Percentiles rank a stretch among this genome's conserved stretches.
These are phyloP conservation scores for Gossypium mustelinum DNA, from an alignment of 345 rosid species.

Conservation along the genomic window DNA sequence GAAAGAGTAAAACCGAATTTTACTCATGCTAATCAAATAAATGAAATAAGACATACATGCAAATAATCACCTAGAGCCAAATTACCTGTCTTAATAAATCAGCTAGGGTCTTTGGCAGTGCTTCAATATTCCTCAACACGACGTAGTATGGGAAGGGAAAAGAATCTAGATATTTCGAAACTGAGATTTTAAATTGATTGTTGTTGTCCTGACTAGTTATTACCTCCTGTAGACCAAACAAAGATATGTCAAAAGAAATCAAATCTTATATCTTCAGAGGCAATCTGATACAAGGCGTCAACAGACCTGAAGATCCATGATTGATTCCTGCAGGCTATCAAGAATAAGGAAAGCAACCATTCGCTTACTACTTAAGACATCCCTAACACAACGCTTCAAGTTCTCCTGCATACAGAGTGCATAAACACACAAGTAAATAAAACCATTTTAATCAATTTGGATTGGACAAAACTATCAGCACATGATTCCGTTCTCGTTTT, in stretches of 20 bases:
- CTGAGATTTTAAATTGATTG: conserved; percentile 21
- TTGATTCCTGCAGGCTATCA: conserved; percentile 65
- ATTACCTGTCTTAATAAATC: conserved; percentile 88
- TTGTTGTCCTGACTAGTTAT: conserved; percentile 33
- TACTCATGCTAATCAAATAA: background rate
- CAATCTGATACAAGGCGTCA: background rate
- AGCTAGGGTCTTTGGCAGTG: conserved; percentile 80
- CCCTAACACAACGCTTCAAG: conserved; percentile 67
- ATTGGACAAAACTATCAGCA: background rate
- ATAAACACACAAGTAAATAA: background rate
- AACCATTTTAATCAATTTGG: background rate
- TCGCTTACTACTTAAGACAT: conserved; percentile 64
- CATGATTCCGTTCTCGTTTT: background rate
- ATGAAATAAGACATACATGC: background rate
- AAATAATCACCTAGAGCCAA: background rate
- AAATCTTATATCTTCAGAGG: background rate
- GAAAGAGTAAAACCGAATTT: background rate
- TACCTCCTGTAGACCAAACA: conserved; percentile 44
- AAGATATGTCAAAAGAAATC: background rate
- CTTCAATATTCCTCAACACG: conserved; percentile 71
- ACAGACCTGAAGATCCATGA: conserved; percentile 60
- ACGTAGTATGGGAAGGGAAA: conserved; percentile 91
- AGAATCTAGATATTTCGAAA: conserved; percentile 64
- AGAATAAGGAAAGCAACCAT: conserved; percentile 90
- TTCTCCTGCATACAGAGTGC: conserved; percentile 40